phyloP scores from a whole-genome alignment of 2,329 filamentous ascomycete species.

The Lasiodiplodia theobromae region DNA sequence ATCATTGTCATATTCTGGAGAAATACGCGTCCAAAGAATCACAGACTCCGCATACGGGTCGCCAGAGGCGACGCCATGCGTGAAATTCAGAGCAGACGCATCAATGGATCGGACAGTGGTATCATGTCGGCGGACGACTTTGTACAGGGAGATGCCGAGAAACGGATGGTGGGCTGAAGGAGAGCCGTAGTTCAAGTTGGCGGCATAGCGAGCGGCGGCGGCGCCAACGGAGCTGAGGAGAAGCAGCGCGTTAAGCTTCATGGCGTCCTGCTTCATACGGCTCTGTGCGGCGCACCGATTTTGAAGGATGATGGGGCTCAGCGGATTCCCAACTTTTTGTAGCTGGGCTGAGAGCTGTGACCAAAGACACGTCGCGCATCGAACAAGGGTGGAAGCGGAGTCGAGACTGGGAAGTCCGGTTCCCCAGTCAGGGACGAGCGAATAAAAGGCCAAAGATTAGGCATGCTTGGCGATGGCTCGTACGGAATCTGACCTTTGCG shows the following conservation, averaged over 20 bases:
- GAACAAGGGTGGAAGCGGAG: slow-evolving; percentile 12
- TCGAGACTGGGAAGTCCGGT: background rate
- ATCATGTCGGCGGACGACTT: slow-evolving; percentile 62
- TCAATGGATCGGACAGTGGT: slow-evolving; percentile 40
- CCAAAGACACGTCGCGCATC: slow-evolving; percentile 16
- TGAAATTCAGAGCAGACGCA: slow-evolving; percentile 64
- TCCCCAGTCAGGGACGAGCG: background rate
- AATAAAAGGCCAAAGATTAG: slow-evolving; percentile 15
- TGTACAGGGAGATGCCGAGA: slow-evolving; percentile 67
- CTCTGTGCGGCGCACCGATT: background rate
- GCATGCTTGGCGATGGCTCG: slow-evolving; percentile 17
- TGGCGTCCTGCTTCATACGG: background rate
- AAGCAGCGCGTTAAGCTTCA: slow-evolving; percentile 8
- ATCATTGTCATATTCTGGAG: slow-evolving; percentile 44
- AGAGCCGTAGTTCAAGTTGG: slow-evolving; percentile 70
- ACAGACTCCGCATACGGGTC: slow-evolving; percentile 50
- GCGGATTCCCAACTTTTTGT: slow-evolving; percentile 4
- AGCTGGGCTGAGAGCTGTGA: slow-evolving; percentile 1
- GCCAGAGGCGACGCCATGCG: slow-evolving; percentile 59
- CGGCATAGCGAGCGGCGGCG: slow-evolving; percentile 12
- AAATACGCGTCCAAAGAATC: slow-evolving; percentile 51
- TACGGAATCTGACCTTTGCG: background rate
- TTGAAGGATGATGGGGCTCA: background rate
- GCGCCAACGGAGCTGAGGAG: slow-evolving; percentile 2
- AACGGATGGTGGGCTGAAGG: slow-evolving; percentile 68